Evolutionary conservation across 345 rosid species (phyloP), one percentile per base, ranked within the genome.

Genomic region (Adansonia digitata): DNA sequence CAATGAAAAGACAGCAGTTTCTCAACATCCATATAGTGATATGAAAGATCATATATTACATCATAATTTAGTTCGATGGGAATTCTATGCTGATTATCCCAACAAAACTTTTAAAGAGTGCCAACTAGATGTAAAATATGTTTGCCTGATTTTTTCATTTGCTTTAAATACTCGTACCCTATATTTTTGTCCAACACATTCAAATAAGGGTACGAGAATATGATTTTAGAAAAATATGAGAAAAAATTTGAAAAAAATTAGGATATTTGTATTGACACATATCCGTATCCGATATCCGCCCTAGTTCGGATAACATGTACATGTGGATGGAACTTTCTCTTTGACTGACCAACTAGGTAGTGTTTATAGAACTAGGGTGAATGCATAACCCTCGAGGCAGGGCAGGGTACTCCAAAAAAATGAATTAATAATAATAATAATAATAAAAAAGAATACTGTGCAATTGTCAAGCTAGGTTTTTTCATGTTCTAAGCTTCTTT

Each of bases 401-500:
- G 57, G 55, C 61, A 17, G 1, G 37, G 63, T 57, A 27, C 61
- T 22, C 79, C 76, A 73, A 49, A 72, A 70, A 73, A 80, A 76
- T 77, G 74, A 81, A 89, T 77, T 46, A 80, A 78, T 77, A 62
- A 14, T 77, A 2, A 57, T 57, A 49, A 49, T 49, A 49, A 49
- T 49, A 43, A 43, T 31, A 43, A 43, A 10, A 57, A 56, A 74
- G 42, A 73, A 69, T 40, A 53, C 63, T 34, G 17, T 66, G 49
- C 11, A 34, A 46, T 24, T 45, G 49, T 24, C 56, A 31, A 51
- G 39, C 24, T 78, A 82, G 79, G 77, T 53, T 78, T 70, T 77
- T 86, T 59, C 81, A 76, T 31, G 77, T 80, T 85, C 82, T 91
- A 20, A 78, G 85, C 82, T 85, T 91, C 88, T 90, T 91, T 49